A percentile compares a stretch with the other conserved stretches of the same genome.
Evolutionary conservation across 2,329 filamentous ascomycete species (phyloP).

Genomic region (Trichoderma afroharzianum): DNA sequence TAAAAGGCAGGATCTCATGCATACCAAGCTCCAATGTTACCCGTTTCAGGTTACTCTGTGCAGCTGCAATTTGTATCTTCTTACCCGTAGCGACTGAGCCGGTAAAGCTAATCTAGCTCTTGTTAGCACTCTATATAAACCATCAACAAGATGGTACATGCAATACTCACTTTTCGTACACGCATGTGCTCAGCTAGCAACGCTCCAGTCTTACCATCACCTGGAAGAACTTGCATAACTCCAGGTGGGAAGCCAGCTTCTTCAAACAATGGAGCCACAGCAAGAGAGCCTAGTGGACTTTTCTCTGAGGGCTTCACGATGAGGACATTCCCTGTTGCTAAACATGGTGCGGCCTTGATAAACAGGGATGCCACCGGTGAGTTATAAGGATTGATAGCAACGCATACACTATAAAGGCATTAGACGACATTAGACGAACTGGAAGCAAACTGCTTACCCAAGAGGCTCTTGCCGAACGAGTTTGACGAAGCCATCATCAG

Average conservation of each 20-base stretch:
- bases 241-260: not conserved
- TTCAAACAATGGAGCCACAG: not conserved
- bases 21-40: constrained; percentile 64
- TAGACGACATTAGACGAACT: not conserved
- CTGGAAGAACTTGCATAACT: not conserved
- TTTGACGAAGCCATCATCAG: not conserved
- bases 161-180: not conserved
- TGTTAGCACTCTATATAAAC: not conserved
- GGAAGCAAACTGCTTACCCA: not conserved
- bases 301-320: constrained; percentile 1
- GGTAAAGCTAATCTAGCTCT: constrained; percentile 50
- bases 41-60: constrained; percentile 60
- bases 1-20: constrained; percentile 47
- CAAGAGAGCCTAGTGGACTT: not conserved
- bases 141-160: not conserved
- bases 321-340: not conserved
- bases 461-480: not conserved
- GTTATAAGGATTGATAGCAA: not conserved
- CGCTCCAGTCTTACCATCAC: not conserved
- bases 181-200: not conserved
- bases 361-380: not conserved
- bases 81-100: constrained; percentile 68
- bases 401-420: not conserved
- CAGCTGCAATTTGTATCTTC: constrained; percentile 69
- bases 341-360: not conserved